phyloP scores from a whole-genome alignment of 2,329 filamentous ascomycete species.

The Diaporthe sp. region DNA sequence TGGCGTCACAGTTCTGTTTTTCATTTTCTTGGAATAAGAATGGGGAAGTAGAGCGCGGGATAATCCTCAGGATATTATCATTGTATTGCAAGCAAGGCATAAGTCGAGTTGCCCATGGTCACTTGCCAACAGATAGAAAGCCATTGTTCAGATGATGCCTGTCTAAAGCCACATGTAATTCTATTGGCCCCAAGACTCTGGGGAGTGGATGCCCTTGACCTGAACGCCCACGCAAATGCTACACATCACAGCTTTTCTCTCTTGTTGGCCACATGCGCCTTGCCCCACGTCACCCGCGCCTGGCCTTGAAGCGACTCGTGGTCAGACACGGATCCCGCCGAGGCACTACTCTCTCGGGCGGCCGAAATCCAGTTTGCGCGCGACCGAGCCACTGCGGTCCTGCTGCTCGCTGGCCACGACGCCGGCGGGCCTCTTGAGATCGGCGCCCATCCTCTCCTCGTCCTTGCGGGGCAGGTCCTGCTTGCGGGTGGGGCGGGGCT shows the following conservation, averaged over 20 bases:
- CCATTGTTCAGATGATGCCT: background rate
- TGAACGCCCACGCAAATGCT: conserved; percentile 20
- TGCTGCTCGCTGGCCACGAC: conserved; percentile 70
- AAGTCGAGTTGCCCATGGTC: background rate
- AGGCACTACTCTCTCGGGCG: conserved; percentile 52
- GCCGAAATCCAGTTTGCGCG: conserved; percentile 86
- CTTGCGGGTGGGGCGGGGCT: conserved; percentile 86
- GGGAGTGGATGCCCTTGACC: background rate
- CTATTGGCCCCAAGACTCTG: background rate
- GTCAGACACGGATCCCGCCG: background rate
- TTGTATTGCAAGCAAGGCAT: background rate
- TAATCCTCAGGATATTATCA: background rate
- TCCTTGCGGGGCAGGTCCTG: conserved; percentile 85
- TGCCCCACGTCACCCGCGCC: background rate
- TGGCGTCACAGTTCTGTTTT: background rate
- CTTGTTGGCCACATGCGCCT: background rate
- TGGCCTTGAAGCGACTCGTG: background rate
- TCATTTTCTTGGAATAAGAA: background rate
- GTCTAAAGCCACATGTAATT: background rate
- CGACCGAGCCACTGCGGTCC: conserved; percentile 79
- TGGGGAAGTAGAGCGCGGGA: background rate
- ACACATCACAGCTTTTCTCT: background rate
- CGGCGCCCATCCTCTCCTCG: conserved; percentile 82
- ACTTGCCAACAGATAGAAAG: background rate
- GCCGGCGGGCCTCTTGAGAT: conserved; percentile 83